Conservation (phyloP, 1,284 basidiomycete species). For the Porodaedalea pini region DNA sequence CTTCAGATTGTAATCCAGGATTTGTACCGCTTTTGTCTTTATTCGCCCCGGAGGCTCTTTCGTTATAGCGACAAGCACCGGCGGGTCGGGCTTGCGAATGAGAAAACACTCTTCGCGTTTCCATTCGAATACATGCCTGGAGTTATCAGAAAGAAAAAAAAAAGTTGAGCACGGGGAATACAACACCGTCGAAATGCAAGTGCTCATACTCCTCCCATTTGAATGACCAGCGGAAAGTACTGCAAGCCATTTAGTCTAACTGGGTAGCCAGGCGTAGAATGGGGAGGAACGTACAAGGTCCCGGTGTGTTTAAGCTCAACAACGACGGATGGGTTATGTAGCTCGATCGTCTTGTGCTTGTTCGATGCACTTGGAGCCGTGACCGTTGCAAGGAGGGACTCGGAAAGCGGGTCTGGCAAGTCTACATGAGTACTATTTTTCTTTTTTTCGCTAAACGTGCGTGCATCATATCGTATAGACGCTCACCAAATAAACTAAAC, state of each 20-base stretch:
- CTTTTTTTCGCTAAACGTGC: not conserved
- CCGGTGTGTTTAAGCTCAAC: slow-evolving; percentile 74
- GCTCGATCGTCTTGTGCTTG: slow-evolving; percentile 70
- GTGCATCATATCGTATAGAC: not conserved
- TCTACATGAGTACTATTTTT: not conserved
- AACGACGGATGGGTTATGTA: slow-evolving; percentile 67
- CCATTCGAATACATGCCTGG: slow-evolving; percentile 81
- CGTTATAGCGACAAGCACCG: slow-evolving; percentile 75
- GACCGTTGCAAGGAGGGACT: slow-evolving; percentile 61
- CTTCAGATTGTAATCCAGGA: slow-evolving; percentile 78
- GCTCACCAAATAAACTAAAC: slow-evolving; percentile 62
- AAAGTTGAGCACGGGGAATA: not conserved
- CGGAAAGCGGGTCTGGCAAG: slow-evolving; percentile 58
- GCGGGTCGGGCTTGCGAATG: slow-evolving; percentile 79
- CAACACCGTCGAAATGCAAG: not conserved
- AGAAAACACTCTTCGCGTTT: slow-evolving; percentile 77
- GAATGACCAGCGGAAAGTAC: slow-evolving; percentile 70
- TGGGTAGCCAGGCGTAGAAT: not conserved
- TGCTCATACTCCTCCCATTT: slow-evolving; percentile 73
- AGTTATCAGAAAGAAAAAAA: not conserved
- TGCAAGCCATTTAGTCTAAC: slow-evolving; percentile 8
- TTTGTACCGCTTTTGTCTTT: slow-evolving; percentile 66
- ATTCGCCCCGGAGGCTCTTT: slow-evolving; percentile 67
- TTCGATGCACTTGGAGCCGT: slow-evolving; percentile 57
- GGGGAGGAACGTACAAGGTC: slow-evolving; percentile 40